Base-by-base conservation (phyloP, 495 filamentous ascomycete genomes). In the Melanomma pulvis-pyrius region DNA sequence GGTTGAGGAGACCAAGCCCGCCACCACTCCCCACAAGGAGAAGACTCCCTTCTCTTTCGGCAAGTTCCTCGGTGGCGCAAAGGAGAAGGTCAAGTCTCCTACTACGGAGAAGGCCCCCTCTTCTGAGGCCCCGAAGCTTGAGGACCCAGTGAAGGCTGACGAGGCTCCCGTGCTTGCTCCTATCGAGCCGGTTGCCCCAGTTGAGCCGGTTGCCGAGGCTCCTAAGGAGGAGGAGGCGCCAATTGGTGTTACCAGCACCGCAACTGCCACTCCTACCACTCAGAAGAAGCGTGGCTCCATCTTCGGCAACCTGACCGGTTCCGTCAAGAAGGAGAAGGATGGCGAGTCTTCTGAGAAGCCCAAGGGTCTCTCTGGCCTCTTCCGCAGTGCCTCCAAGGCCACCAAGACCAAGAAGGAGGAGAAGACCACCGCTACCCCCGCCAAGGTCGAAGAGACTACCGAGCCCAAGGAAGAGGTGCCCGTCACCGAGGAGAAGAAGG, bases 231-330 rank as follows among this genome's bases (percentile, higher is more conserved):
- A 61, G 57, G 51, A 50, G 26, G 59, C 66, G 73, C 59, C 75
- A 73, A 70, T 60, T 36, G 47, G 47, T 34, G 44, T 55, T 19
- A 46, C 61, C 29, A 61, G 26, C 25, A 53, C 63, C n/a, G 28
- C 59, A 9, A 29, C 64, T 34, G 21, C 63, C 24, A 65, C 68
- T 22, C 54, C 63, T 17, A 64, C 75, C 28, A 60, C 71, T 34
- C 73, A 73, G 57, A 71, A 76, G 25, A 77, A 77, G 73, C 77
- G 80, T 59, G 72, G 77, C 0, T 80, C 75, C 65, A 75, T 82
- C 67, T 76, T 82, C 48, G 67, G 70, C 41, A 67, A 61, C 68
- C 13, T 44, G 39, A 44, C 39, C 17, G 39, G 39, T 52, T 70
- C 71, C 39, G 73, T 58, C 52, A 71, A 71, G 69, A 72, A 72